phyloP scores from a whole-genome alignment of 1,284 basidiomycete species.

The Volvariella volvacea region DNA sequence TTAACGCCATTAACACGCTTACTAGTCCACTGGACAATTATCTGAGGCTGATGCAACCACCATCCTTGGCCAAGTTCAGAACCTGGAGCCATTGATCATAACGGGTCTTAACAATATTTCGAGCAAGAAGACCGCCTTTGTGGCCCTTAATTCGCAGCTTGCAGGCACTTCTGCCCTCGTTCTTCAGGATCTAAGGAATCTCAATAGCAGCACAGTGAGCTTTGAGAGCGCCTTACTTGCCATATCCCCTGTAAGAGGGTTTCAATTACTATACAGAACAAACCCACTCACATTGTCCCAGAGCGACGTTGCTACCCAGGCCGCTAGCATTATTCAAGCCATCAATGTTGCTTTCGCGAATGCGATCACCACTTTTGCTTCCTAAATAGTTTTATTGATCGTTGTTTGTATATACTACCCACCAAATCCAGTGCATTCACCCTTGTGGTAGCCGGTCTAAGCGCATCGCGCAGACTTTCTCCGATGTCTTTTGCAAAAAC shows the following conservation, averaged over 20 bases:
- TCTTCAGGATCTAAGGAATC: background rate
- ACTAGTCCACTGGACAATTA: background rate
- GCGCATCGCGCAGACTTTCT: background rate
- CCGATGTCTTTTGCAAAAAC: constrained; percentile 48
- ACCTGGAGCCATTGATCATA: background rate
- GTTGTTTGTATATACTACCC: too few species aligned
- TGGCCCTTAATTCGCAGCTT: background rate
- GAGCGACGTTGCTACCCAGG: background rate
- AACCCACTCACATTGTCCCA: background rate
- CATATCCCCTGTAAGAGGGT: background rate
- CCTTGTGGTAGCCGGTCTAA: too few species aligned
- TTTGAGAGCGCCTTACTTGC: background rate
- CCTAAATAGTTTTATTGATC: background rate
- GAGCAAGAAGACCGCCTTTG: background rate
- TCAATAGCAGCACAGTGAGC: background rate
- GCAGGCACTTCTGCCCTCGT: background rate
- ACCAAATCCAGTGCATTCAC: too few species aligned
- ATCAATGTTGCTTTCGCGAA: background rate
- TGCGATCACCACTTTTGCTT: background rate
- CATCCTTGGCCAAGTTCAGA: background rate
- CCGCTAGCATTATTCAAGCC: background rate
- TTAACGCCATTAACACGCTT: too few species aligned
- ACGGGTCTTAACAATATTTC: background rate
- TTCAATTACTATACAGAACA: background rate
- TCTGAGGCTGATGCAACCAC: background rate